phyloP scores from a whole-genome alignment of 2,329 filamentous ascomycete genomes.

The Xylariaceae sp. region DNA sequence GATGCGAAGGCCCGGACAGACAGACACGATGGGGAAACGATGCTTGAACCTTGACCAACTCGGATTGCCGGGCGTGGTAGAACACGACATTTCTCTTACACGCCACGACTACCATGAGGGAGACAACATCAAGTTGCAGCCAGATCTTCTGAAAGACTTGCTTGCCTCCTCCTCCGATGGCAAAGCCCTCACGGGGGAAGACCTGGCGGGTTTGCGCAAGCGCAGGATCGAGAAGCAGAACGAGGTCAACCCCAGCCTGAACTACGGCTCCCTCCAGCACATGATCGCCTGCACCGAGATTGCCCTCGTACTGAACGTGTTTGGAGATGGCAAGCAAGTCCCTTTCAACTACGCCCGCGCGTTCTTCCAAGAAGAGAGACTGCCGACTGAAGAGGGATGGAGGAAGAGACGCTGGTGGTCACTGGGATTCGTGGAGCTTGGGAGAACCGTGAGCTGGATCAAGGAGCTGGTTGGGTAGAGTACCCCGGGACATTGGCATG shows the following conservation, averaged over 20 bases:
- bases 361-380: background rate
- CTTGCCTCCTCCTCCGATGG: background rate
- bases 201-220: background rate
- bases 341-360: background rate
- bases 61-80: too few relatives aligned
- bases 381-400: background rate
- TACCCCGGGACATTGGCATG: too few relatives aligned
- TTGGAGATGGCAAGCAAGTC: background rate
- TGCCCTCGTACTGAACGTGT: background rate
- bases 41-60: too few relatives aligned
- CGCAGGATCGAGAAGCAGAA: background rate
- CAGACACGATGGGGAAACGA: too few relatives aligned
- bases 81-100: too few relatives aligned
- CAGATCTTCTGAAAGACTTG: background rate
- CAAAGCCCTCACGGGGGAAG: background rate
- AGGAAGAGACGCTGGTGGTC: background rate
- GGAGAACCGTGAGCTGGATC: too few relatives aligned
- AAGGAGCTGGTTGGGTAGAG: too few relatives aligned
- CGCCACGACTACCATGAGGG: constrained; percentile 1
- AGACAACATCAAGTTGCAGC: background rate
- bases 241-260: background rate
- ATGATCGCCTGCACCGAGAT: background rate
- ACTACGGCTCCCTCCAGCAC: background rate
- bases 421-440: too few relatives aligned
- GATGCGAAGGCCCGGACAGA: too few relatives aligned